Evolutionary conservation across 202 grass and related monocot genomes (phyloP).

Genomic region (Setaria italica): DNA sequence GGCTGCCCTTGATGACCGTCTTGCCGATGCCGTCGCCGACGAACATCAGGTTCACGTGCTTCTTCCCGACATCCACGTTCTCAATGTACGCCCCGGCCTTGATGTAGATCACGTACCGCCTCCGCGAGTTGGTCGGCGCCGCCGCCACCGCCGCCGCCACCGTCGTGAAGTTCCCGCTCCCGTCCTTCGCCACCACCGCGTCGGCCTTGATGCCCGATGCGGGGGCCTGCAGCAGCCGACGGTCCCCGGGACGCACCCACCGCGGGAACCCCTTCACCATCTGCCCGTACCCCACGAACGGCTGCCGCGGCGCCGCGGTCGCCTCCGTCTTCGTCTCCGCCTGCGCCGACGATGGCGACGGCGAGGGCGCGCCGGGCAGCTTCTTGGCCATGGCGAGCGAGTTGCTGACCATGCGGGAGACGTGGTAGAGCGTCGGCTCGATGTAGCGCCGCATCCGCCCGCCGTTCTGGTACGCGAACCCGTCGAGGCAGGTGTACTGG

Average conservation of each 20-base stretch:
- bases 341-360: neutral
- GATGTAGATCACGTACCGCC: conserved; percentile 84
- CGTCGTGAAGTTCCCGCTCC: conserved; percentile 74
- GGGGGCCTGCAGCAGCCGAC: conserved; percentile 68
- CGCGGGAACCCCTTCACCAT: conserved; percentile 61
- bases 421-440: conserved; percentile 48
- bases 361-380: conserved; percentile 34
- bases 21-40: conserved; percentile 90
- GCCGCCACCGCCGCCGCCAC: conserved; percentile 76
- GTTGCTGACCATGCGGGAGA: conserved; percentile 79
- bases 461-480: conserved; percentile 60
- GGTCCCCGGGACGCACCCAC: conserved; percentile 64
- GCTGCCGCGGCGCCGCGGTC: conserved; percentile 27
- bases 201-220: conserved; percentile 41
- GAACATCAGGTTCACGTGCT: conserved; percentile 78
- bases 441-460: conserved; percentile 51
- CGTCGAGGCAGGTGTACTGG: conserved; percentile 89
- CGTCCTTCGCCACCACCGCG: conserved; percentile 76
- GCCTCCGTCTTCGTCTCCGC: neutral
- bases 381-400: conserved; percentile 85
- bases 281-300: conserved; percentile 69
- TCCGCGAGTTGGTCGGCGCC: conserved; percentile 60
- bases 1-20: conserved; percentile 90
- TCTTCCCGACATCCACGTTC: conserved; percentile 89
- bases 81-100: conserved; percentile 93